Percentiles rank a stretch among this genome's conserved stretches.
Evolutionary conservation across 2,329 filamentous ascomycete genomes (phyloP).

Genomic region (Colletotrichum zoysiae): DNA sequence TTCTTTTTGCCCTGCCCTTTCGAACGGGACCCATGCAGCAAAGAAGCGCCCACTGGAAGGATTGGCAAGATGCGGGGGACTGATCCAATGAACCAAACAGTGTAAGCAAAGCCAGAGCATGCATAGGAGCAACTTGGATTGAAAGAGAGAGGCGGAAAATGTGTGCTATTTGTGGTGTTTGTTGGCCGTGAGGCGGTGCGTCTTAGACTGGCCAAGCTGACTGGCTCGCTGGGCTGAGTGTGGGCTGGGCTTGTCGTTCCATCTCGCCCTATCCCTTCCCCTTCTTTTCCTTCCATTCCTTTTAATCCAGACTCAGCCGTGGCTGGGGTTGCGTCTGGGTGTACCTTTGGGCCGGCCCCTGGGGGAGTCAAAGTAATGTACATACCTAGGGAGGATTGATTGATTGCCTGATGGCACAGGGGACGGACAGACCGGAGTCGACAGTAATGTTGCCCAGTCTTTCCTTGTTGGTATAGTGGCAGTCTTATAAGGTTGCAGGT

Average conservation of each 20-base stretch:
- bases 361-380: neutral
- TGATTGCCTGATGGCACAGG: constrained; percentile 14
- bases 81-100: neutral
- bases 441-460: neutral
- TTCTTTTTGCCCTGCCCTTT: constrained; percentile 19
- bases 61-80: constrained; percentile 16
- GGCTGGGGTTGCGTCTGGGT: constrained; percentile 23
- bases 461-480: constrained; percentile 2
- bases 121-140: neutral
- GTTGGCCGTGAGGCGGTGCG: constrained; percentile 1
- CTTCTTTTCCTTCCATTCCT: constrained; percentile 14
- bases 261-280: constrained; percentile 9
- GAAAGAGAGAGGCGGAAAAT: neutral
- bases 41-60: constrained; percentile 7
- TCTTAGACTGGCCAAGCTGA: neutral
- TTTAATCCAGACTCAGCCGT: constrained; percentile 34
- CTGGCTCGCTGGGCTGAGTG: constrained; percentile 10
- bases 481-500: constrained; percentile 40
- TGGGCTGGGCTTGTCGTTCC: constrained; percentile 25
- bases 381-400: constrained; percentile 1
- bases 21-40: neutral
- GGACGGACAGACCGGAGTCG: constrained; percentile 22
- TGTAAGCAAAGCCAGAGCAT: constrained; percentile 1
- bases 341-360: neutral
- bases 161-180: constrained; percentile 25